A percentile compares a stretch with the other conserved stretches of the same genome.
Evolutionary conservation across 2,329 filamentous ascomycete genomes (phyloP).

Genomic region (Botrytis fabae): DNA sequence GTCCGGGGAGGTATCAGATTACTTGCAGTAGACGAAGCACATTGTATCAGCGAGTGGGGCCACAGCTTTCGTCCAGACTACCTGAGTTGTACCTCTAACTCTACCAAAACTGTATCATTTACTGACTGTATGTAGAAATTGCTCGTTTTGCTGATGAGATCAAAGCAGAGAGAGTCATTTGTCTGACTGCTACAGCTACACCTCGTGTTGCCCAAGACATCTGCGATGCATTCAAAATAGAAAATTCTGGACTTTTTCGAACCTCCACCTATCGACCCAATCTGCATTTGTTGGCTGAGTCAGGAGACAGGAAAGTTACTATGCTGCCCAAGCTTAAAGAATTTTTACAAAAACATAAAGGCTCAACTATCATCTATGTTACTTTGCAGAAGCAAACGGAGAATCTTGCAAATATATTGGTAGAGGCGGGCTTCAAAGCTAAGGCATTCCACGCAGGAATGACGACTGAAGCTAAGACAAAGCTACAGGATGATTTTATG

Average conservation of each 20-base stretch:
- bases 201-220: constrained; percentile 57
- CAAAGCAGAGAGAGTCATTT: constrained; percentile 58
- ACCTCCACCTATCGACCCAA: constrained; percentile 59
- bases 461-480: constrained; percentile 46
- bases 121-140: constrained; percentile 41
- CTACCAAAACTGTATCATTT: not conserved
- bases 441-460: constrained; percentile 54
- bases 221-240: constrained; percentile 53
- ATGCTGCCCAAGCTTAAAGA: constrained; percentile 48
- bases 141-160: constrained; percentile 57
- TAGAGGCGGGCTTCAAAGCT: constrained; percentile 45
- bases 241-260: constrained; percentile 52
- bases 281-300: constrained; percentile 54
- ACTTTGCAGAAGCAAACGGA: constrained; percentile 57
- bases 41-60: constrained; percentile 59
- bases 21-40: constrained; percentile 58
- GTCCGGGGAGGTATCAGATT: constrained; percentile 57
- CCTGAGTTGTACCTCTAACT: constrained; percentile 43
- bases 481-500: constrained; percentile 56
- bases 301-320: constrained; percentile 46
- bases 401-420: constrained; percentile 45
- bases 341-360: constrained; percentile 53
- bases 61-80: constrained; percentile 54
- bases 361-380: constrained; percentile 61
- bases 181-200: constrained; percentile 61